phyloP scores from a whole-genome alignment of 1,284 basidiomycete species.

The Quambalaria eucalypti region DNA sequence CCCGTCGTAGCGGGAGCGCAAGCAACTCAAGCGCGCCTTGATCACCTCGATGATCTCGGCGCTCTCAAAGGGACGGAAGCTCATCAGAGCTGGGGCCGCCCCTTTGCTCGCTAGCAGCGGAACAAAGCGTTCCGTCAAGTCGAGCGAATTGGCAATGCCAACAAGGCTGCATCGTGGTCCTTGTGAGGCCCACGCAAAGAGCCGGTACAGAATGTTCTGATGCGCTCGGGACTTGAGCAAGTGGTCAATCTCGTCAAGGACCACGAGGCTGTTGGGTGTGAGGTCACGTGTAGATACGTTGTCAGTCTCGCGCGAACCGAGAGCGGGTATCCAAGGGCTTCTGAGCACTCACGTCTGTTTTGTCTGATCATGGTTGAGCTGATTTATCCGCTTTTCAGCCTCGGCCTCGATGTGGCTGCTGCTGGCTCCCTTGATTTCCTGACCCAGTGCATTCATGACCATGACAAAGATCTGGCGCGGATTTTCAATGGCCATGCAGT shows the following conservation, averaged over 20 bases:
- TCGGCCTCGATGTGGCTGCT: slow-evolving; percentile 3
- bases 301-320: no score
- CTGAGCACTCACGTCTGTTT: background rate
- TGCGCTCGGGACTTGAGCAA: slow-evolving; percentile 38
- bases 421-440: slow-evolving; percentile 7
- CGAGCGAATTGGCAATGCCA: slow-evolving; percentile 42
- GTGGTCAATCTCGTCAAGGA: slow-evolving; percentile 51
- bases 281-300: background rate
- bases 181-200: slow-evolving; percentile 36
- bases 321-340: no score
- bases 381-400: slow-evolving; percentile 11
- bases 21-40: slow-evolving; percentile 37
- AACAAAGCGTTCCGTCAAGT: slow-evolving; percentile 40
- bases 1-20: slow-evolving; percentile 26
- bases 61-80: slow-evolving; percentile 48
- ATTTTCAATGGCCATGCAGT: slow-evolving; percentile 47
- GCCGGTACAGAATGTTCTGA: slow-evolving; percentile 45
- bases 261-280: slow-evolving; percentile 24
- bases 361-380: background rate
- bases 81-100: slow-evolving; percentile 44
- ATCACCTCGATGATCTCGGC: slow-evolving; percentile 46
- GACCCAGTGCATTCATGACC: slow-evolving; percentile 27
- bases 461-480: slow-evolving; percentile 36
- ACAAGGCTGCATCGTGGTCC: slow-evolving; percentile 15
- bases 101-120: slow-evolving; percentile 35